Evolutionary conservation across 139 green algal species (phyloP), one percentile per base, ranked within the genome.

Genomic region (Chlamydomonas incerta): DNA sequence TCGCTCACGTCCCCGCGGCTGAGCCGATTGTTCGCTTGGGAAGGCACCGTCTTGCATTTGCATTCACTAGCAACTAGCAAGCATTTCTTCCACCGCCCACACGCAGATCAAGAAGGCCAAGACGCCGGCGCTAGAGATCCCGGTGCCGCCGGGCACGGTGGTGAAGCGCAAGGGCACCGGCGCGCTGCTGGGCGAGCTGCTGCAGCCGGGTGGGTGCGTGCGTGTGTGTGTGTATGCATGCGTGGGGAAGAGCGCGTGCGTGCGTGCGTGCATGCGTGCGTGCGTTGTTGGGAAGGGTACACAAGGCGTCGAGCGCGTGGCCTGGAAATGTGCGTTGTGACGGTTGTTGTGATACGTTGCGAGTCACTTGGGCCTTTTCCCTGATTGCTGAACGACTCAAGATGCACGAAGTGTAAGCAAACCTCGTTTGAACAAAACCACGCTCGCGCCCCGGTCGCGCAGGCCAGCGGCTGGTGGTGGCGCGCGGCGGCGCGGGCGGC

Each of bases 101-200:
- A 60, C 37, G 15, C 65, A 87, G 37, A 87, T 90, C 9, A 87
- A 85, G 60, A 93, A 94, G 73, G 81, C 74, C 23, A 55, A n/a
- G 17, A 93, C 93, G 14, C 71, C 87, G 0, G 74, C 92, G 8
- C 83, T 95, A 37, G 68, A 90, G 63, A 89, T 96, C 29, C 88
- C 90, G 20, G 94, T 96, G 41, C 94, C 94, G 10, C 91, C 89
- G 28, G 94, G 94, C 31, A 97, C 94, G 18, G 93, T 96, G 34
- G 90, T 97, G 26, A 96, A 95, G 90, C 85, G 91, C 10, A 94
- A 93, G 84, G 85, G 87, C 73, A 92, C 52, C 18, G 92, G 92
- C 17, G 76, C 81, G 55, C 84, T 95, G 71, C 72, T 97, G 47
- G 94, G 92, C 33, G 94, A 97, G 83, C 88, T 97, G 55, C 63